Evolutionary conservation across 352 stramenopile genomes (phyloP), one percentile per base, ranked within the genome.

Genomic region (Pythium dissimile): DNA sequence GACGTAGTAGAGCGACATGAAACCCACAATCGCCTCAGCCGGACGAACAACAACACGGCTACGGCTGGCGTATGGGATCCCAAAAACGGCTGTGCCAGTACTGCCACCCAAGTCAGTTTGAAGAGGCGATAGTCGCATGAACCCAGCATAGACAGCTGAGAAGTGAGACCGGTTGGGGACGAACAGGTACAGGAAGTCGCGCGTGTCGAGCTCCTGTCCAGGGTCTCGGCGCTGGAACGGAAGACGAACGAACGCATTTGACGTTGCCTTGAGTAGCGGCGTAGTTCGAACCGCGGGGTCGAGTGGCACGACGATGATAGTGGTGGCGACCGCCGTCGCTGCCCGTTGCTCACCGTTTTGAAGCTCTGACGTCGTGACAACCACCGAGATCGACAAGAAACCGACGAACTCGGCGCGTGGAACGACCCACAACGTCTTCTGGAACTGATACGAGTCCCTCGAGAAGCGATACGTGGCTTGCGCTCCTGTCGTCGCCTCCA

Each of bases 131-230:
- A 81, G 41, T 10, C 71, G 62, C 12, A 38, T 37, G 20, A 54
- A 47, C 0, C 62, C 74, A 51, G 66, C 69, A 31, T 79, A 80
- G 28, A 80, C 66, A 23, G 74, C 69, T 8, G 59, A 68, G 3
- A 84, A 23, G 8, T 69, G 50, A 2, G 60, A 66, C 18, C 50
- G 39, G 46, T 77, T 73, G 21, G 70, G 55, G 28, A 67, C 67
- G 31, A 73, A 80, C 38, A 84, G 56, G 24, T 79, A 54, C 15
- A 84, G 38, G 51, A 77, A 46, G 15, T 80, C 69, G 9, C 74
- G 71, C 31, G 23, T 60, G 12, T 32, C 54, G 12, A 75, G 59
- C 57, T 79, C 74, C 18, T 72, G 62, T 0, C 54, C 50, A 10
- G 34, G 24, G 45, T 84, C 71, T 16, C 71, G 37, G 15, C 69